Base-by-base conservation (phyloP, 2,329 filamentous ascomycete genomes). In the Onygenales sp. region DNA sequence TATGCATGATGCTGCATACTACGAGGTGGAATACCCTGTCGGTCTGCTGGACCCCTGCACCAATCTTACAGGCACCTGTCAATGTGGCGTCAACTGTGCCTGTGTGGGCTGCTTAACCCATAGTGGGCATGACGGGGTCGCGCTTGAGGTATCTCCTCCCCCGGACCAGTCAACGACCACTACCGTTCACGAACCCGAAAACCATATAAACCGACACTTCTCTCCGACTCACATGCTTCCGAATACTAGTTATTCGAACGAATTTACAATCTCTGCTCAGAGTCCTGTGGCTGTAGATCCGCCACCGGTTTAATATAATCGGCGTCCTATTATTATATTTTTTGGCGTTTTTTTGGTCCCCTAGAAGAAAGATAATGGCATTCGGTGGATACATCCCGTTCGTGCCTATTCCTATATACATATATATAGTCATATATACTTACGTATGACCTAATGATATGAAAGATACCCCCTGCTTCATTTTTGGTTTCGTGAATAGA, bases 81-180 rank as follows among this genome's bases (percentile, higher is more conserved):
- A 74, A 56, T 80, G 77, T 53, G 76, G 75, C 13, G 73, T 73
- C 52, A 75, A 76, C 40, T 80, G 77, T 58, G 70, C 64, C 52
- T 80, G 77, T 57, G 67, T 76, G n/a, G 76, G 75, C 11, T 80
- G 77, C 58, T 63, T 78, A 10, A 77, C 75, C 2, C 77, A 80
- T 52, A 74, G 70, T 17, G 76, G 75, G 3, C 76, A 77, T 53
- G 72, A 74, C 27, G 74, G 74, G 11, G 57, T 76, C 21, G 56
- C 66, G 9, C 58, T 75, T 13, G 63, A 68, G 9, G 49, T 63
- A 9, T 56, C 56, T 27, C 53, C 56, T 43, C 52, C 53, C n/a
- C 53, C 52, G 21, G 54, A 54, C 17, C 9, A 42, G 11, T 6
- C 51, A 27, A 10, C 32, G 32, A 31, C 39, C 4, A 1, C 39